These are phyloP conservation scores for Alloteropsis angusta DNA, from an alignment of 202 grass and related monocot species.

Conservation along the genomic window DNA sequence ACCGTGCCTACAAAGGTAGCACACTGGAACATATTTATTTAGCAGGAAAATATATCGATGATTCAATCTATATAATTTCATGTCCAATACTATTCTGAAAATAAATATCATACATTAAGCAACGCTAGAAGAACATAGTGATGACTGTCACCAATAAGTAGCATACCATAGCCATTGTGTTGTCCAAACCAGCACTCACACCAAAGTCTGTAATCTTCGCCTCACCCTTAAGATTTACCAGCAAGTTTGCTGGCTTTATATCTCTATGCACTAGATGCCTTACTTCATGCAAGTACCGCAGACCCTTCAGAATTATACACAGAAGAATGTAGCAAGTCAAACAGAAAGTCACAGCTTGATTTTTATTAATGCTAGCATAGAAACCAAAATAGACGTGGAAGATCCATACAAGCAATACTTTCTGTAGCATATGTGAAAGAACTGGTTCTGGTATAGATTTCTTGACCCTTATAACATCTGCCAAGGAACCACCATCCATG, in stretches of 20 bases:
- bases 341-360: neutral
- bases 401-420: conserved; percentile 68
- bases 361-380: neutral
- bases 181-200: conserved; percentile 85
- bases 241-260: conserved; percentile 96
- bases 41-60: conserved; percentile 30
- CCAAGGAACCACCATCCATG: conserved; percentile 96
- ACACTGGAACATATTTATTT: conserved; percentile 83
- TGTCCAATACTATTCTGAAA: conserved; percentile 4
- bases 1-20: conserved; percentile 97
- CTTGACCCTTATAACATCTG: conserved; percentile 71
- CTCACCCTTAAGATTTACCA: conserved; percentile 87
- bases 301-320: conserved; percentile 46
- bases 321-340: conserved; percentile 23
- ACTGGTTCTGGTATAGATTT: conserved; percentile 79
- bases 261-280: conserved; percentile 96
- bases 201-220: conserved; percentile 93
- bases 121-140: conserved; percentile 19
- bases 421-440: conserved; percentile 69
- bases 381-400: conserved; percentile 1
- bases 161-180: conserved; percentile 94
- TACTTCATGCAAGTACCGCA: conserved; percentile 77
- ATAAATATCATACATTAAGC: neutral
- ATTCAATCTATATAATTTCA: conserved; percentile 22
- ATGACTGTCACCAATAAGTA: conserved; percentile 11